A percentile compares a stretch with the other conserved stretches of the same genome.
Conservation (phyloP, 1,139 yeast genomes). For the Kluyveromyces marxianus region DNA sequence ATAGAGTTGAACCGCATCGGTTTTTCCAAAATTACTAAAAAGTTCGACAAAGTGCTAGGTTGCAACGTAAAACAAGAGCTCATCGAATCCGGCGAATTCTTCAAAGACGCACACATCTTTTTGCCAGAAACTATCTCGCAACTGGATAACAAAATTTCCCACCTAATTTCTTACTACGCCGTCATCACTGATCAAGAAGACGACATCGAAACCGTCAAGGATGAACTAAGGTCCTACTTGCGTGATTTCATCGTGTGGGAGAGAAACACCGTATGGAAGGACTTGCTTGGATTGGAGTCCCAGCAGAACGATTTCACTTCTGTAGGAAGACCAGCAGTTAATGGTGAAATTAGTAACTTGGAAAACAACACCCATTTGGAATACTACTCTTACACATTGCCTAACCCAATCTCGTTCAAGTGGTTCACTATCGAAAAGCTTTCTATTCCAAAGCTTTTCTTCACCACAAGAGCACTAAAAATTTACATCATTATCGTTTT, state of each 20-base stretch:
- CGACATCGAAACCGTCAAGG: conserved; percentile 25
- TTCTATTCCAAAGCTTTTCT: conserved; percentile 34
- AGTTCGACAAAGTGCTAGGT: conserved; percentile 58
- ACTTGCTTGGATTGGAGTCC: conserved; percentile 57
- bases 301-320: conserved; percentile 30
- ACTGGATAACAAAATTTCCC: conserved; percentile 42
- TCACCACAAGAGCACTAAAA: conserved; percentile 37
- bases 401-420: conserved; percentile 35
- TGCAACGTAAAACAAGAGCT: conserved; percentile 41
- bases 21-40: conserved; percentile 59
- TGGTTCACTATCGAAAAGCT: conserved; percentile 28
- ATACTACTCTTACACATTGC: conserved; percentile 26
- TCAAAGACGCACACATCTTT: conserved; percentile 42
- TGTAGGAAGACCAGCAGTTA: conserved; percentile 16
- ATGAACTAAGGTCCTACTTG: conserved; percentile 46
- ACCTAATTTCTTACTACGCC: conserved; percentile 42
- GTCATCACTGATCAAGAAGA: conserved; percentile 30
- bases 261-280: conserved; percentile 67
- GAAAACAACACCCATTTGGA: conserved; percentile 21
- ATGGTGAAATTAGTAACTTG: conserved; percentile 15
- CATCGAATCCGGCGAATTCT: conserved; percentile 38
- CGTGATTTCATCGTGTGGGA: conserved; percentile 75
- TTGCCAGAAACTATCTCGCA: conserved; percentile 35
- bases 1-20: conserved; percentile 63
- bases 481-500: conserved; percentile 38